phyloP scores from a whole-genome alignment of 257 asterid species.

The Rhazya stricta region DNA sequence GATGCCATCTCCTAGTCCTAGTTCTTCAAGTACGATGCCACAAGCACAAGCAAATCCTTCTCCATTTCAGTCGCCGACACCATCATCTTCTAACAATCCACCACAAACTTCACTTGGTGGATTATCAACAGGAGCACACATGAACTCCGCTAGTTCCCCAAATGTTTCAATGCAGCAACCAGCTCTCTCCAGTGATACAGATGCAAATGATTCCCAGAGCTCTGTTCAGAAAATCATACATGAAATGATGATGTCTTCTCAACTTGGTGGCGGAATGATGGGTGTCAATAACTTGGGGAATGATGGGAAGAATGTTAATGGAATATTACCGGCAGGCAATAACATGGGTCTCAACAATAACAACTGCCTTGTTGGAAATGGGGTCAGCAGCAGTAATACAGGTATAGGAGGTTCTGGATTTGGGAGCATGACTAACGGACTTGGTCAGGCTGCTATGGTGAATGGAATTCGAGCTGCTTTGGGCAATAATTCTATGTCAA shows the following conservation, averaged over 20 bases:
- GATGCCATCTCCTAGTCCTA: conserved; percentile 75
- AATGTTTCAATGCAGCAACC: conserved; percentile 63
- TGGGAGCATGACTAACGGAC: conserved; percentile 44
- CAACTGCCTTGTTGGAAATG: conserved; percentile 40
- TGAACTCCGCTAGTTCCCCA: conserved; percentile 49
- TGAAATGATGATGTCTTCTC: conserved; percentile 81
- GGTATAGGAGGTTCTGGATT: conserved; percentile 54
- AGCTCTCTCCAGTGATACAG: conserved; percentile 51
- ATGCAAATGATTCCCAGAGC: conserved; percentile 76
- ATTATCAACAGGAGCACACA: conserved; percentile 39
- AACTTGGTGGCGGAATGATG: conserved; percentile 53
- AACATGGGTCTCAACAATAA: conserved; percentile 37
- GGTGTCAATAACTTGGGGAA: conserved; percentile 43
- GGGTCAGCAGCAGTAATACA: conserved; percentile 40
- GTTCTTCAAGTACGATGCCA: conserved; percentile 48
- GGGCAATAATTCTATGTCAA: conserved; percentile 53
- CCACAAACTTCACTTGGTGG: conserved; percentile 46
- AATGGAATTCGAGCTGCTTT: conserved; percentile 65
- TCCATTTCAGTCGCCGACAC: conserved; percentile 64
- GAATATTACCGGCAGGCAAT: conserved; percentile 40
- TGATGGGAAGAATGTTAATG: conserved; percentile 54
- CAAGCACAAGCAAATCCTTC: conserved; percentile 53
- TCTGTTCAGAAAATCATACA: conserved; percentile 86
- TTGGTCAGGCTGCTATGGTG: conserved; percentile 53
- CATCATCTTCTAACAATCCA: conserved; percentile 61